Evolutionary conservation across 2,329 filamentous ascomycete genomes (phyloP).

Genomic region (Leptographium wingfieldii): DNA sequence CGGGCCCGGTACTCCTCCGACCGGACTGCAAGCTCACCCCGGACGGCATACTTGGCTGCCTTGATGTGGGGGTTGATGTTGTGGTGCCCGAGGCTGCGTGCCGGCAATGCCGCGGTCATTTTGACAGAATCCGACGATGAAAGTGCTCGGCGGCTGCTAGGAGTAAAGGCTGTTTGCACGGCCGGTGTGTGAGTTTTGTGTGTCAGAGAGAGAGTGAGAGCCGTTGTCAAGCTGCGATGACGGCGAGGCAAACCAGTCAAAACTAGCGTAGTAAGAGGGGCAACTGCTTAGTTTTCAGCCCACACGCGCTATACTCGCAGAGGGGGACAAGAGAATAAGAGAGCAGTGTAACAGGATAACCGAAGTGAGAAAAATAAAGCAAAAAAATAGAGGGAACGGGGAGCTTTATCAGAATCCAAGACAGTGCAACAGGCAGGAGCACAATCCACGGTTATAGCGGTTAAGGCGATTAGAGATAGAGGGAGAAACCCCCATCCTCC

Average conservation of each 20-base stretch:
- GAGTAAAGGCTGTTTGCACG: neutral
- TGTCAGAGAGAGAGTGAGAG: neutral
- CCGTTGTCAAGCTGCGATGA: neutral
- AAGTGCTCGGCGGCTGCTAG: neutral
- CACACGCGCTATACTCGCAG: neutral
- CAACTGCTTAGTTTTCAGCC: neutral
- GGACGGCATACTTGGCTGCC: constrained; percentile 87
- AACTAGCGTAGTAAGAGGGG: neutral
- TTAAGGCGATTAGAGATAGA: neutral
- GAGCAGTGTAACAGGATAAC: neutral
- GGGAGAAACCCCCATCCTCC: neutral
- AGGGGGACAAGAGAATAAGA: neutral
- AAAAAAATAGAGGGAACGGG: neutral
- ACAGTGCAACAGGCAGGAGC: neutral
- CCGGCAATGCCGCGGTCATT: constrained; percentile 24
- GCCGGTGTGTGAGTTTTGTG: neutral
- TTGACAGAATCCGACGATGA: constrained; percentile 4
- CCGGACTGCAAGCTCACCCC: constrained; percentile 86
- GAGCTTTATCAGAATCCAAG: neutral
- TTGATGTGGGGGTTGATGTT: constrained; percentile 90
- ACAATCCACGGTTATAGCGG: neutral
- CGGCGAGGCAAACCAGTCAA: neutral
- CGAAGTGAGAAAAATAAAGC: neutral
- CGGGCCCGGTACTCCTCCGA: constrained; percentile 79
- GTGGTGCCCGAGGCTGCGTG: constrained; percentile 51